These are phyloP conservation scores for Spatholobus suberectus DNA, from an alignment of 306 rosid genomes.

Conservation along the genomic window DNA sequence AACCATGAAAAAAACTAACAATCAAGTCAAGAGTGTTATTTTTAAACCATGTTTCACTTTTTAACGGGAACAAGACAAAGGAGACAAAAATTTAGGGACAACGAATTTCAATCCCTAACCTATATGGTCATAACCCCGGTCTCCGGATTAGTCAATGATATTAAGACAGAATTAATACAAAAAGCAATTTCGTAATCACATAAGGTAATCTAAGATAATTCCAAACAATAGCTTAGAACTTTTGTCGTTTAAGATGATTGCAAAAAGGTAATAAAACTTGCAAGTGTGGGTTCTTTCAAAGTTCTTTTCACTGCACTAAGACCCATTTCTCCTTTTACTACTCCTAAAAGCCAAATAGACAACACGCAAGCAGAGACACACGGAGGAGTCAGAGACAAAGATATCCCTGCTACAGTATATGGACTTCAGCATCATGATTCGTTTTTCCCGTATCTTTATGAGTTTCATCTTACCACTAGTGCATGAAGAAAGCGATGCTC, in stretches of 20 bases:
- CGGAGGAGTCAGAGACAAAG: constrained; percentile 33
- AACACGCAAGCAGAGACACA: constrained; percentile 11
- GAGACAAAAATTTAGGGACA: not conserved
- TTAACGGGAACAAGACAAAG: not conserved
- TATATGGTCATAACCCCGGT: constrained; percentile 7
- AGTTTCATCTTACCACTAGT: not conserved
- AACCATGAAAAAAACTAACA: no score
- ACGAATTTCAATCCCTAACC: not conserved
- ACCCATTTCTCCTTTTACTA: constrained; percentile 26
- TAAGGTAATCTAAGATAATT: constrained; percentile 35
- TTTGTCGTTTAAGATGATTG: constrained; percentile 48
- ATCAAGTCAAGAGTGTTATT: not conserved
- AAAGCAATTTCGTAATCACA: not conserved
- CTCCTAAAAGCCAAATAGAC: constrained; percentile 40
- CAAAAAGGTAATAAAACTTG: constrained; percentile 36
- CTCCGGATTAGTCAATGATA: constrained; percentile 7
- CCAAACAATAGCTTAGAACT: constrained; percentile 41
- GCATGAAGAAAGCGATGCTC: constrained; percentile 40
- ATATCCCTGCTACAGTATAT: constrained; percentile 28
- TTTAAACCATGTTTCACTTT: not conserved
- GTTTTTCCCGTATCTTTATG: constrained; percentile 9
- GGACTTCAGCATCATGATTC: constrained; percentile 39
- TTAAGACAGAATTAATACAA: constrained; percentile 20
- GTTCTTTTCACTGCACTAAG: constrained; percentile 38
- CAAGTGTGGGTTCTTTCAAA: constrained; percentile 43